Conservation (phyloP, 2,329 filamentous ascomycete species). For the Uncinocarpus reesii region DNA sequence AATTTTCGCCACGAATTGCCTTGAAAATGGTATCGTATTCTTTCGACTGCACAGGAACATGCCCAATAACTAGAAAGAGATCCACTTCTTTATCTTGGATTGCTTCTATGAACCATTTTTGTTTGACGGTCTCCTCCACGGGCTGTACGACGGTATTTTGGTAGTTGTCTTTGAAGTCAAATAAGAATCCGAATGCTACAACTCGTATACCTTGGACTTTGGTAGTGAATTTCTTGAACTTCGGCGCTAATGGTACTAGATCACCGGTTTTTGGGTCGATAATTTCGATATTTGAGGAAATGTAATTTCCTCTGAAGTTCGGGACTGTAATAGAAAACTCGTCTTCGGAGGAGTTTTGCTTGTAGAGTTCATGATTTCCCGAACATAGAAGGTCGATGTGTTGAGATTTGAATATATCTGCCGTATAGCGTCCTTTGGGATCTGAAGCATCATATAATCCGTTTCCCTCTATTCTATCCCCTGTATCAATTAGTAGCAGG, state of each 20-base stretch:
- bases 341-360: conserved; percentile 61
- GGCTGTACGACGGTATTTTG: conserved; percentile 80
- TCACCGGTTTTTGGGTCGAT: conserved; percentile 61
- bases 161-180: conserved; percentile 81
- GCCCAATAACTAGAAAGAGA: conserved; percentile 75
- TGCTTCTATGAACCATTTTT: conserved; percentile 80
- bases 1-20: conserved; percentile 64
- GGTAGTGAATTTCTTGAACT: conserved; percentile 83
- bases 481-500: conserved; percentile 87
- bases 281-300: conserved; percentile 90
- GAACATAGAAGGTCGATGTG: conserved; percentile 73
- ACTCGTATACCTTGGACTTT: conserved; percentile 78
- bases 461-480: conserved; percentile 87
- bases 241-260: conserved; percentile 62
- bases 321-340: conserved; percentile 75
- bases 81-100: conserved; percentile 71
- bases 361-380: conserved; percentile 94
- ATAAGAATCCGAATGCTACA: conserved; percentile 85
- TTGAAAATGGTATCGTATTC: conserved; percentile 71
- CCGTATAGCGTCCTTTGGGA: conserved; percentile 80
- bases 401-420: conserved; percentile 76
- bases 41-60: conserved; percentile 69
- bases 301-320: conserved; percentile 67
- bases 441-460: conserved; percentile 83
- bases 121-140: conserved; percentile 68